Conservation (phyloP, 2,329 filamentous ascomycete genomes). For the Ploettnerulaceae sp. region DNA sequence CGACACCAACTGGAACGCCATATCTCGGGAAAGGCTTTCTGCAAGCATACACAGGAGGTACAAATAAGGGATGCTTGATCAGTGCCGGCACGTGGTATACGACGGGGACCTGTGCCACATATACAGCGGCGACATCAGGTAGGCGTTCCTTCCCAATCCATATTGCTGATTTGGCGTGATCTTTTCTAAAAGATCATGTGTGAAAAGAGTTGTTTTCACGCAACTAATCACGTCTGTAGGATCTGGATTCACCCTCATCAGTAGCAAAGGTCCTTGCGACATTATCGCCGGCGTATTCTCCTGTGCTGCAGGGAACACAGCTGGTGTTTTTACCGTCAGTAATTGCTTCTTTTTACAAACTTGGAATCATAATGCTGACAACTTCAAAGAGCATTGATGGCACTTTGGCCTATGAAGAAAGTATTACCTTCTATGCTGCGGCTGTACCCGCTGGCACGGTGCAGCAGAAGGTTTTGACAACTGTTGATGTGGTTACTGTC, state of each 20-base stretch:
- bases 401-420: slow-evolving; percentile 29
- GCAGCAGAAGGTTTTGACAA: slow-evolving; percentile 32
- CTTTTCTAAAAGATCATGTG: background rate
- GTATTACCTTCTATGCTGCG: slow-evolving; percentile 33
- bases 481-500: slow-evolving; percentile 28
- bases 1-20: slow-evolving; percentile 33
- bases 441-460: slow-evolving; percentile 32
- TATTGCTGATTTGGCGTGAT: too few species aligned
- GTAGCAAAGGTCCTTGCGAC: slow-evolving; percentile 55
- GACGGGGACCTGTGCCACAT: slow-evolving; percentile 62
- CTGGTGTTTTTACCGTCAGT: slow-evolving; percentile 35
- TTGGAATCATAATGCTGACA: background rate
- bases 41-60: slow-evolving; percentile 47
- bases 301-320: slow-evolving; percentile 47
- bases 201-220: background rate
- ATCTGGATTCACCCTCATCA: slow-evolving; percentile 43
- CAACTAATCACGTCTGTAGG: slow-evolving; percentile 16
- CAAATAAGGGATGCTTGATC: slow-evolving; percentile 59
- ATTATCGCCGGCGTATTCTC: slow-evolving; percentile 49
- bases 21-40: slow-evolving; percentile 53
- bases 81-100: slow-evolving; percentile 63
- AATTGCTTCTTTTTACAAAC: background rate
- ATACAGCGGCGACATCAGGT: slow-evolving; percentile 48
- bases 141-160: slow-evolving; percentile 34
- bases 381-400: slow-evolving; percentile 21